These are phyloP conservation scores for Caloboletus inedulis DNA, from an alignment of 1,284 basidiomycete genomes.

Conservation along the genomic window DNA sequence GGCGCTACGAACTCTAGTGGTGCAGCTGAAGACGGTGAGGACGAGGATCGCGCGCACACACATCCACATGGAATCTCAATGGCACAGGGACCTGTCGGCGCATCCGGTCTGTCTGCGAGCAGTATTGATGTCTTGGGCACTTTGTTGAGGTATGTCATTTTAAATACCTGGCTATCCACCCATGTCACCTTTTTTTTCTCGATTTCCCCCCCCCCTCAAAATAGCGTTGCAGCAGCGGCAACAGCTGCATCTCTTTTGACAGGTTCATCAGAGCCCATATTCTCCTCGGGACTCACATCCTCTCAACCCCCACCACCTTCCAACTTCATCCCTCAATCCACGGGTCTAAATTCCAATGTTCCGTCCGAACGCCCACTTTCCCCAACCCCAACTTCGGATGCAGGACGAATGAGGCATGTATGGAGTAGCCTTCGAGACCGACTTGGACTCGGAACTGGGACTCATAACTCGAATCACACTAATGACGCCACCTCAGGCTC, in stretches of 20 bases:
- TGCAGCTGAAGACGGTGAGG: constrained; percentile 12
- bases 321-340: constrained; percentile 11
- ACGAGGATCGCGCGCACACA: constrained; percentile 12
- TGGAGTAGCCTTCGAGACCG: constrained; percentile 67
- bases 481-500: constrained; percentile 10
- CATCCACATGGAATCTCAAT: constrained; percentile 20
- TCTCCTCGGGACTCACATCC: constrained; percentile 48
- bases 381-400: constrained; percentile 49
- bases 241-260: constrained; percentile 72
- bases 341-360: constrained; percentile 14
- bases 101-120: constrained; percentile 52
- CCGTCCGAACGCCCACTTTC: constrained; percentile 43
- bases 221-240: constrained; percentile 74
- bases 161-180: background rate
- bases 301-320: constrained; percentile 19
- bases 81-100: constrained; percentile 24
- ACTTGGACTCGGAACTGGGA: constrained; percentile 44
- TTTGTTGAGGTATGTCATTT: constrained; percentile 57
- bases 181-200: background rate
- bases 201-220: background rate
- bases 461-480: constrained; percentile 16
- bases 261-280: constrained; percentile 56
- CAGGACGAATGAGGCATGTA: constrained; percentile 50
- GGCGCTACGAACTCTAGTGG: background rate
- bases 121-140: constrained; percentile 79